Evolutionary conservation across 257 asterid genomes (phyloP), one percentile per base, ranked within the genome.

Genomic region (Verbena officinalis): DNA sequence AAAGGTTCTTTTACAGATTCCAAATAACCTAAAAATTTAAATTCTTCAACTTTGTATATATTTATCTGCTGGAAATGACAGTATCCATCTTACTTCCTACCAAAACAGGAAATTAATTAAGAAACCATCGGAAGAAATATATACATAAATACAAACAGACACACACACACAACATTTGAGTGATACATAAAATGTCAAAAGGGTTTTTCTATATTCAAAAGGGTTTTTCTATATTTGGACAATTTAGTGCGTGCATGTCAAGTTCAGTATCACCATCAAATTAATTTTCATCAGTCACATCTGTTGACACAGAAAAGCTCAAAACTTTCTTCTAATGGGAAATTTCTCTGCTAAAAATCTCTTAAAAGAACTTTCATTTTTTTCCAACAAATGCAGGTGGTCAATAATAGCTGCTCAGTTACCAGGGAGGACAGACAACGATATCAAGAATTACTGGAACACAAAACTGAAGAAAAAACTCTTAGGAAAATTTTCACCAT

Each of bases 401-500:
- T 86, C 96, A 19, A 77, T 86, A 11, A 89, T 89, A 71, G 96
- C 96, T 4, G 81, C 84, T 0, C 96, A 89, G 59, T 69, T 89
- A 64, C 91, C 90, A 1, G 95, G 96, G 38, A 81, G 96, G 59
- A 89, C 96, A 3, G 96, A 89, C 54, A 89, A 89, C 13, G 96
- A 89, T 59, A 89, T 89, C 73, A 89, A 89, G 80, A 89, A 89
- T 70, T 86, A 89, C 49, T 89, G 96, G 96, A 89, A 89, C 78
- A 89, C 96, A 0, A 89, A 89, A 71, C 84, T 89, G 6, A 89
- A 89, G 91, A 89, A 82, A 78, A 89, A 89, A 39, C 86, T 86
- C 51, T 34, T 84, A 59, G 86, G 84, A 21, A 87, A 65, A 53
- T 55, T 58, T 38, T 34, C 62, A 22, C 38, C 74, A 8, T 63